Evolutionary conservation across 192 early-diverging fungal genomes (phyloP).

Genomic region (Backusella macrospora): DNA sequence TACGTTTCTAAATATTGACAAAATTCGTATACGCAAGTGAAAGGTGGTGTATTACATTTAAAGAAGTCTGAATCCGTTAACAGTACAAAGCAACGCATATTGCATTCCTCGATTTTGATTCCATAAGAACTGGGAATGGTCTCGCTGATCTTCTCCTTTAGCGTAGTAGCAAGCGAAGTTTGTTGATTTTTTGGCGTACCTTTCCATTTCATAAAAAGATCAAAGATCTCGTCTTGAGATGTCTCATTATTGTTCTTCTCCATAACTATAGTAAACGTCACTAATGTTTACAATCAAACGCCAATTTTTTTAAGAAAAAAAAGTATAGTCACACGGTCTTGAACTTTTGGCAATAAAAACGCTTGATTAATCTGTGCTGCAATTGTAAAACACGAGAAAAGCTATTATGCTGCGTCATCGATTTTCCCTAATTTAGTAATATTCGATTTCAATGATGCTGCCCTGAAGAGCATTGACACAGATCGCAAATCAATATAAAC

Average conservation of each 20-base stretch:
- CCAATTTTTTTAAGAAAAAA: neutral
- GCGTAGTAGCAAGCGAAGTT: neutral
- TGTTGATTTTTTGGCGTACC: neutral
- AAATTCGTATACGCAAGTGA: conserved; percentile 15
- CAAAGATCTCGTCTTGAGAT: neutral
- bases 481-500: no score
- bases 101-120: conserved; percentile 1
- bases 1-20: conserved; percentile 13
- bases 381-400: neutral
- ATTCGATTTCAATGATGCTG: neutral
- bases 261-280: neutral
- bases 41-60: neutral
- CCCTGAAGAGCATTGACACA: no score
- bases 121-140: neutral
- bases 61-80: neutral
- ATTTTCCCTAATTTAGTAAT: neutral
- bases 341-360: neutral
- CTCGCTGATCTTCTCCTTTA: conserved; percentile 4
- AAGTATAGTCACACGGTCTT: neutral
- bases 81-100: neutral
- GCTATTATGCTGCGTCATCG: neutral
- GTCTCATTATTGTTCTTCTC: neutral
- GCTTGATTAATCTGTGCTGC: no score
- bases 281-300: neutral
- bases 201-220: conserved; percentile 7